Conservation (phyloP, 78 protist species). For the Dictyostelium purpureum region DNA sequence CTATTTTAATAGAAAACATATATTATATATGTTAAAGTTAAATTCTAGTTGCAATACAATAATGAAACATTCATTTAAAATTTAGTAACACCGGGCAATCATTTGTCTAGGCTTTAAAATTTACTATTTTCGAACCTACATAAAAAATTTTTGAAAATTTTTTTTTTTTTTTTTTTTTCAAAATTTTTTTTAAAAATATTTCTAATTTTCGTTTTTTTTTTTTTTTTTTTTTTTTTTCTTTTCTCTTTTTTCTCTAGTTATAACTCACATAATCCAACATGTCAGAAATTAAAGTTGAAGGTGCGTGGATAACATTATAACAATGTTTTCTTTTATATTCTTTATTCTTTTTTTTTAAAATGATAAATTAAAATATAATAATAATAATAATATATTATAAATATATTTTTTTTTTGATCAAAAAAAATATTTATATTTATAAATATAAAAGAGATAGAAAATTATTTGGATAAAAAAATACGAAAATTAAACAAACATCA, state of each 20-base stretch:
- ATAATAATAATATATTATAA: not conserved
- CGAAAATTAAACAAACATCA: too few species aligned
- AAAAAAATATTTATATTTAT: not conserved
- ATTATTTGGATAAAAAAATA: too few species aligned
- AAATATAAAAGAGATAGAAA: not conserved
- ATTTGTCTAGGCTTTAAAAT: too few species aligned
- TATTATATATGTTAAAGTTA: too few species aligned
- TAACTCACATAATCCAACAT: not conserved
- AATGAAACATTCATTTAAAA: too few species aligned
- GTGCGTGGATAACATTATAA: not conserved
- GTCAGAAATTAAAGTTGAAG: conserved; percentile 30
- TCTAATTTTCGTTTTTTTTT: too few species aligned
- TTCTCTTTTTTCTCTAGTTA: not conserved
- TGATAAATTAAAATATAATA: not conserved
- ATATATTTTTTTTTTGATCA: not conserved
- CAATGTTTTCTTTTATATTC: not conserved
- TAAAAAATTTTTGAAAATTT: not conserved
- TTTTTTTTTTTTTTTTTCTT: not conserved
- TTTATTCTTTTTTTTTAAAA: not conserved
- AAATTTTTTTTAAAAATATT: too few species aligned
- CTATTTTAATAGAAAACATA: not conserved
- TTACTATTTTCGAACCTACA: too few species aligned
- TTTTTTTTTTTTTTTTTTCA: not conserved
- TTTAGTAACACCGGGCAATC: too few species aligned
- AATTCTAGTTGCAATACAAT: too few species aligned